Percentiles rank a stretch among this genome's conserved stretches.
These are phyloP conservation scores for Phytopythium boreale DNA, from an alignment of 352 stramenopile species.

Conservation along the genomic window DNA sequence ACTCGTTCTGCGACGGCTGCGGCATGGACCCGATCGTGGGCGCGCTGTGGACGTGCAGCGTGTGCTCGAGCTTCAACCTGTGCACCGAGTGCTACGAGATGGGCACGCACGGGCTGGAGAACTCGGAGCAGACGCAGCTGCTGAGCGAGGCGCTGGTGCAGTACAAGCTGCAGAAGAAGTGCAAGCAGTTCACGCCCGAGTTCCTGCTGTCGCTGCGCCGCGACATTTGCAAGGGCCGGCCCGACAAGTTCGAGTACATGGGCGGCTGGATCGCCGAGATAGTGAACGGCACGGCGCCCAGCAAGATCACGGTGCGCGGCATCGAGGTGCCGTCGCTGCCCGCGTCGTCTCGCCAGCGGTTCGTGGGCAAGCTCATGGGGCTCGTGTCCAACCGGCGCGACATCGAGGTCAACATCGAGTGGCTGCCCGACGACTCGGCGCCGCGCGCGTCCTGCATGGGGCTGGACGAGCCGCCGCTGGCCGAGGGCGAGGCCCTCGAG, in stretches of 20 bases:
- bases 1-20: constrained; percentile 72
- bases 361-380: constrained; percentile 74
- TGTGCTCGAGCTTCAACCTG: constrained; percentile 69
- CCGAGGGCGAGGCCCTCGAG: constrained; percentile 51
- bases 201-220: constrained; percentile 69
- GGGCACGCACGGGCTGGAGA: constrained; percentile 73
- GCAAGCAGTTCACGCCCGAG: constrained; percentile 71
- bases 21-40: constrained; percentile 66
- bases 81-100: constrained; percentile 70
- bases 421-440: constrained; percentile 58
- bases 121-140: constrained; percentile 60
- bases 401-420: constrained; percentile 84
- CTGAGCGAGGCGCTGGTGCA: constrained; percentile 70
- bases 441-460: constrained; percentile 24
- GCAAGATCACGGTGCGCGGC: constrained; percentile 75
- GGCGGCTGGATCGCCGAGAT: constrained; percentile 80
- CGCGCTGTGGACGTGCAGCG: constrained; percentile 64
- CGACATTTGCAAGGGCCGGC: constrained; percentile 76
- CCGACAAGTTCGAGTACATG: constrained; percentile 84
- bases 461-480: constrained; percentile 23
- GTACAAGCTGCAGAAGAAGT: constrained; percentile 70
- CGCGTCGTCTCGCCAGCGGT: constrained; percentile 52
- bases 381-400: constrained; percentile 79
- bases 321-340: constrained; percentile 75
- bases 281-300: constrained; percentile 56